Evolutionary conservation across 108 stramenopile species (phyloP).

Genomic region (Cyclostephanos tholiformis): DNA sequence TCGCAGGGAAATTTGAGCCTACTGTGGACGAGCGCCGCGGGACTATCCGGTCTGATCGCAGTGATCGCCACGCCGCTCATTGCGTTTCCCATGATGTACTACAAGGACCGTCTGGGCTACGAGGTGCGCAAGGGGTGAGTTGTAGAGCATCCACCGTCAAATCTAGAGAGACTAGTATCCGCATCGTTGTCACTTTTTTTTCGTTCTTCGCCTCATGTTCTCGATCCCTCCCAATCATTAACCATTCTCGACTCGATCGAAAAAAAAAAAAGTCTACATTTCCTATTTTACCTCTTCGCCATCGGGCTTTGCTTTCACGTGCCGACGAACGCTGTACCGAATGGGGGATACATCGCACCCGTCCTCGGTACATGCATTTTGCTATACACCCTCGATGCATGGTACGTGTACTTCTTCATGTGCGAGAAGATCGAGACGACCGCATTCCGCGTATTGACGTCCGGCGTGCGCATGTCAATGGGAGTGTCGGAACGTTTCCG

Average conservation of each 20-base stretch:
- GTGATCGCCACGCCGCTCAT: conserved; percentile 35
- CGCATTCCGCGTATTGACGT: conserved; percentile 29
- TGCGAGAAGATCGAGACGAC: conserved; percentile 52
- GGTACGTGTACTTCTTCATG: conserved; percentile 48
- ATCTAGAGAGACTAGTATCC: no score
- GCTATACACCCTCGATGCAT: conserved; percentile 41
- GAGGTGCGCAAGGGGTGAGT: conserved; percentile 45
- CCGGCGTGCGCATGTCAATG: conserved; percentile 49
- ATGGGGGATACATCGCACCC: conserved; percentile 47
- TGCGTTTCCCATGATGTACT: conserved; percentile 49
- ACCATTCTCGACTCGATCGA: not conserved
- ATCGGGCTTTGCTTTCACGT: conserved; percentile 40
- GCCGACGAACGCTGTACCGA: conserved; percentile 28
- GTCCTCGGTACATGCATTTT: conserved; percentile 40
- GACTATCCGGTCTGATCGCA: conserved; percentile 41
- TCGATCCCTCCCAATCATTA: no score
- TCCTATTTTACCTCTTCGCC: conserved; percentile 50
- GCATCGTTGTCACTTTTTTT: no score
- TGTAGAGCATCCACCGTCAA: no score
- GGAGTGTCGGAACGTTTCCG: conserved; percentile 33
- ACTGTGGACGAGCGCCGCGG: conserved; percentile 23
- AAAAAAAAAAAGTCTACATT: conserved; percentile 23
- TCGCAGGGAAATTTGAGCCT: conserved; percentile 43
- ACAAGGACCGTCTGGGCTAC: conserved; percentile 29
- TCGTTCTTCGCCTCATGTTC: not conserved